phyloP scores from a whole-genome alignment of 768 basidiomycete species.

The Pholiota molesta region DNA sequence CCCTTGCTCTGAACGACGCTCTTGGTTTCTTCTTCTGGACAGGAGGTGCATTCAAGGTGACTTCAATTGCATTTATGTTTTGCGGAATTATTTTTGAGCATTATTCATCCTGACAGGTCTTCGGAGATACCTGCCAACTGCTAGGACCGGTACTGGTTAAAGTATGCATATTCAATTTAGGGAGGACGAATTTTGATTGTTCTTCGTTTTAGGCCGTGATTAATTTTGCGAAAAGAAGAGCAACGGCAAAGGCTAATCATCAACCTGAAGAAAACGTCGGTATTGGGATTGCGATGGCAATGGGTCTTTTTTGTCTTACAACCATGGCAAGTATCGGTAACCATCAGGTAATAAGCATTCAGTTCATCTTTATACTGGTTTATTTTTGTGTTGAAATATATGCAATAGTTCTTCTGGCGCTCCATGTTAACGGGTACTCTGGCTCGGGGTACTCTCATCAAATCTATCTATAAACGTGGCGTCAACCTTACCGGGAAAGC shows the following conservation, averaged over 20 bases:
- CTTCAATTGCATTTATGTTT: neutral
- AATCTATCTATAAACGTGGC: slow-evolving; percentile 71
- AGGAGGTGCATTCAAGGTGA: slow-evolving; percentile 63
- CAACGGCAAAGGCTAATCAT: slow-evolving; percentile 39
- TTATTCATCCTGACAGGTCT: slow-evolving; percentile 38
- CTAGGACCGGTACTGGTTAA: slow-evolving; percentile 67
- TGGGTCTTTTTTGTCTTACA: slow-evolving; percentile 53
- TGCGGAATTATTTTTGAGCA: neutral
- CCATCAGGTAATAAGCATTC: slow-evolving; percentile 52
- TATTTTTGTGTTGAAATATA: slow-evolving; percentile 5
- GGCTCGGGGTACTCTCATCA: slow-evolving; percentile 66
- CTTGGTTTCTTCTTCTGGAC: slow-evolving; percentile 64
- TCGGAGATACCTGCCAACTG: slow-evolving; percentile 62
- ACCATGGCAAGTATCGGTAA: slow-evolving; percentile 57
- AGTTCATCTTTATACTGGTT: neutral
- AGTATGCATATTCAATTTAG: slow-evolving; percentile 29
- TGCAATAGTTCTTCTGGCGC: slow-evolving; percentile 65
- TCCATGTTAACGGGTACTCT: slow-evolving; percentile 70
- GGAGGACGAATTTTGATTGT: neutral
- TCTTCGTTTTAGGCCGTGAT: slow-evolving; percentile 51
- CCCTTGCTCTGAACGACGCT: slow-evolving; percentile 63
- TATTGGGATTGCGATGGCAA: slow-evolving; percentile 59
- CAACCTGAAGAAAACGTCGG: slow-evolving; percentile 44
- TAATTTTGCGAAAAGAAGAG: slow-evolving; percentile 55
- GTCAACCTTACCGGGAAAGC: slow-evolving; percentile 68